Evolutionary conservation across 805 yeast species (phyloP).

Genomic region (Allodekkera sacchari): DNA sequence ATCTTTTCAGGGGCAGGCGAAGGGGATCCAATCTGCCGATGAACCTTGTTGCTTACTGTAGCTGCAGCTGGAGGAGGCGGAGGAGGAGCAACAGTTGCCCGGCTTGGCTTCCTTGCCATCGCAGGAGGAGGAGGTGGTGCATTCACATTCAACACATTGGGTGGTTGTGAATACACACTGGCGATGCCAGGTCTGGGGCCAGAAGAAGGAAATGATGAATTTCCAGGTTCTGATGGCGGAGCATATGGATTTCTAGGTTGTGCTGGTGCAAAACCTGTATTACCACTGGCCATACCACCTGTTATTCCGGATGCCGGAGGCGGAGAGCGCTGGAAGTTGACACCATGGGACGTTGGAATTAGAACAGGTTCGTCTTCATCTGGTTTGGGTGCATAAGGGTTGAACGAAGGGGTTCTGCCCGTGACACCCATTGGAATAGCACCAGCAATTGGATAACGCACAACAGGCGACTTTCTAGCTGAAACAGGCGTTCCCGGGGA

Average conservation of each 20-base stretch:
- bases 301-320: slow-evolving; percentile 1
- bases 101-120: too few species aligned
- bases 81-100: slow-evolving; percentile 3
- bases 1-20: slow-evolving; percentile 6
- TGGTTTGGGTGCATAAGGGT: slow-evolving; percentile 4
- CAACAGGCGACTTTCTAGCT: too few species aligned
- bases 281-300: not conserved
- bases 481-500: too few species aligned
- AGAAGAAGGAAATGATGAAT: not conserved
- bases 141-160: slow-evolving; percentile 6
- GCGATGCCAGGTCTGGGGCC: not conserved
- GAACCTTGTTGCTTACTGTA: slow-evolving; percentile 1
- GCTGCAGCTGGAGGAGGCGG: slow-evolving; percentile 13
- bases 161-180: slow-evolving; percentile 25
- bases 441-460: too few species aligned
- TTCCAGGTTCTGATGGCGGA: slow-evolving; percentile 20
- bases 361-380: slow-evolving; percentile 1
- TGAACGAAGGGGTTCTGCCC: slow-evolving; percentile 7
- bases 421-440: too few species aligned
- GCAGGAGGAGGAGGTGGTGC: slow-evolving; percentile 8
- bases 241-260: slow-evolving; percentile 26
- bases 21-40: slow-evolving; percentile 9
- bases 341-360: slow-evolving; percentile 1
- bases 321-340: slow-evolving; percentile 1
- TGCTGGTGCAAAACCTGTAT: not conserved